Evolutionary conservation across 2,329 filamentous ascomycete genomes (phyloP).

Genomic region (Venturia pyrina): DNA sequence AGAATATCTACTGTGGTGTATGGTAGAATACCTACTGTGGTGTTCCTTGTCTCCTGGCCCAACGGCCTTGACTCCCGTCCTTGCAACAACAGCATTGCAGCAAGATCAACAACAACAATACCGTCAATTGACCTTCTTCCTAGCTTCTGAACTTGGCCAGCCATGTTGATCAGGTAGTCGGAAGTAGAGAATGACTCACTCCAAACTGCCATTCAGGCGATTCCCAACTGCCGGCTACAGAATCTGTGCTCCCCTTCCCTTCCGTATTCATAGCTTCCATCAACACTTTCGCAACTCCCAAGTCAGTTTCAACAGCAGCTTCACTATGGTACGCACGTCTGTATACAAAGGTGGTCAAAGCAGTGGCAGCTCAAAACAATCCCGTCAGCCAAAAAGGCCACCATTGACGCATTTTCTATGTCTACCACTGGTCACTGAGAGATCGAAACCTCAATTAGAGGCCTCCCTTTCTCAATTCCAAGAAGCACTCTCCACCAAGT

Average conservation of each 20-base stretch:
- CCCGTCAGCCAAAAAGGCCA: constrained; percentile 15
- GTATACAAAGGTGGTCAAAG: neutral
- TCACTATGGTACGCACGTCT: neutral
- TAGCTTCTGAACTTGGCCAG: no score
- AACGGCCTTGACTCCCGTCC: no score
- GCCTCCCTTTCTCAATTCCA: constrained; percentile 51
- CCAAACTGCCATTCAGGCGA: neutral
- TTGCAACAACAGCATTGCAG: no score
- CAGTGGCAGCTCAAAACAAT: constrained; percentile 8
- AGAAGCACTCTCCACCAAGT: constrained; percentile 37
- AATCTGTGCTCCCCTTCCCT: neutral
- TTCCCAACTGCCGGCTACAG: neutral
- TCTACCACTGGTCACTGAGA: constrained; percentile 56
- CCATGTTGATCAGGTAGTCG: no score
- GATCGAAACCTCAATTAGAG: constrained; percentile 56
- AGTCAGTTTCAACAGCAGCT: neutral
- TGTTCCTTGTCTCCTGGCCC: no score
- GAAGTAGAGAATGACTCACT: neutral
- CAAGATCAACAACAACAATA: no score
- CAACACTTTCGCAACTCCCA: neutral
- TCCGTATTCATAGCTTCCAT: neutral
- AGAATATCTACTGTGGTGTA: no score
- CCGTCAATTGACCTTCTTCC: no score
- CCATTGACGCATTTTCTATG: constrained; percentile 65
- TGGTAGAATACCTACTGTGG: no score